phyloP scores from a whole-genome alignment of 441 rosid species.

The Omphalea diandra region DNA sequence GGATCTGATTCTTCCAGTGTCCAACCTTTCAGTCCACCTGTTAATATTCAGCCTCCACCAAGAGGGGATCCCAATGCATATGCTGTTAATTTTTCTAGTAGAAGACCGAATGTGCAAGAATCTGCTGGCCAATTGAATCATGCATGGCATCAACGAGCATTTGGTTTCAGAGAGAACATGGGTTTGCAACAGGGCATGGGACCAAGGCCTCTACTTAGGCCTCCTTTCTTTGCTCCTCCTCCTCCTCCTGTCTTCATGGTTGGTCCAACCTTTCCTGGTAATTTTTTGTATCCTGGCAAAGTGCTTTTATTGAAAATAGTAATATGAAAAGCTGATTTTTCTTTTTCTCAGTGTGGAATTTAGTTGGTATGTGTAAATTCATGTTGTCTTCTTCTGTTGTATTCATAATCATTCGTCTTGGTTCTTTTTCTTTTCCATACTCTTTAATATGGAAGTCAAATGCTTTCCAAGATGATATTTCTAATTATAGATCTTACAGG shows the following conservation, averaged over 20 bases:
- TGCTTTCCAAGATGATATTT: conserved; percentile 21
- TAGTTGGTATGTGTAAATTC: background rate
- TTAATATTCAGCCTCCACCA: conserved; percentile 52
- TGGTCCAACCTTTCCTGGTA: conserved; percentile 83
- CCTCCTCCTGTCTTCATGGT: conserved; percentile 71
- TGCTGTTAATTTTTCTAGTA: conserved; percentile 39
- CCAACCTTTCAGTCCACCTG: conserved; percentile 62
- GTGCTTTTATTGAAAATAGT: conserved; percentile 10
- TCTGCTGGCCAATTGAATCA: conserved; percentile 44
- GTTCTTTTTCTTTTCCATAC: background rate
- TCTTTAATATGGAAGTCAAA: conserved; percentile 6
- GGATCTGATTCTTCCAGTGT: conserved; percentile 52
- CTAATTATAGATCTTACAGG: conserved; percentile 38
- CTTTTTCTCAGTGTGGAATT: background rate
- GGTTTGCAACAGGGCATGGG: conserved; percentile 64
- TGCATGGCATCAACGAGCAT: conserved; percentile 65
- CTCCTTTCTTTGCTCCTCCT: conserved; percentile 60
- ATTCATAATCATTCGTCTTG: background rate
- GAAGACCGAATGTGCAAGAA: conserved; percentile 54
- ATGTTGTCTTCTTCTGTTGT: background rate
- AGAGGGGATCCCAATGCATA: conserved; percentile 58
- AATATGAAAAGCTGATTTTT: background rate
- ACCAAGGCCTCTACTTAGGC: conserved; percentile 61
- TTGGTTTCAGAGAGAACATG: conserved; percentile 53
- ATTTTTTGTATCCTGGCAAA: conserved; percentile 27